Evolutionary conservation across 1,284 basidiomycete species (phyloP), one percentile per base, ranked within the genome.

Genomic region (Prillingera fragicola): DNA sequence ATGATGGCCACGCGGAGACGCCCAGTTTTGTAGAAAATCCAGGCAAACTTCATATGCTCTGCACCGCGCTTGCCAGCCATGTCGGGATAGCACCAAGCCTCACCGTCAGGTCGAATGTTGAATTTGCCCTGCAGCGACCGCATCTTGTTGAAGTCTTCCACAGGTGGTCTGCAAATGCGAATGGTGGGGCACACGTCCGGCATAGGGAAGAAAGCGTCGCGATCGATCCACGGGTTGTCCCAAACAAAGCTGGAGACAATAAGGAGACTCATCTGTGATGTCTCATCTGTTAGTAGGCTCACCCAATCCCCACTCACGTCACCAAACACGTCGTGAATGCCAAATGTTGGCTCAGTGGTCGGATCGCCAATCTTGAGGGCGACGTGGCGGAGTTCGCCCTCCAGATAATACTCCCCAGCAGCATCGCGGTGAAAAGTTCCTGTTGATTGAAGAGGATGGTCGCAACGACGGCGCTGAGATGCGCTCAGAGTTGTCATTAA

Each of bases 21-120:
- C 2, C 70, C 69, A 8, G 67, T 67, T 41, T 67, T 65, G 62
- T 71, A 71, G 36, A 68, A 69, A 18, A 73, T 63, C 63, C 64
- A 70, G 24, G 61, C 55, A 41, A 60, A 70, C 48, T 70, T 70
- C 67, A 68, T 68, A 40, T 70, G 67, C 28, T 44, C 47, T 6
- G 54, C 44, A 3, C 53, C 65, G 29, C 37, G 55, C 5, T 55
- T 52, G 1, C 50, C 56, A 1, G 43, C 42, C 67, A 70, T 70
- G 31, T 38, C 31, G 0, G 67, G 65, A 46, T 62, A 68, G 13
- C 47, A 49, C 28, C 55, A 52, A 1, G 67, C 58, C 41, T 65
- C 65, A 0, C 59, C 59, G 19, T 56, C 55, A 0, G 35, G 48
- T 27, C 56, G 55, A 3, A 55, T 45, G 21, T 58, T 55, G 0